Evolutionary conservation across 805 yeast species (phyloP).

Genomic region (Suhomyces emberorum): DNA sequence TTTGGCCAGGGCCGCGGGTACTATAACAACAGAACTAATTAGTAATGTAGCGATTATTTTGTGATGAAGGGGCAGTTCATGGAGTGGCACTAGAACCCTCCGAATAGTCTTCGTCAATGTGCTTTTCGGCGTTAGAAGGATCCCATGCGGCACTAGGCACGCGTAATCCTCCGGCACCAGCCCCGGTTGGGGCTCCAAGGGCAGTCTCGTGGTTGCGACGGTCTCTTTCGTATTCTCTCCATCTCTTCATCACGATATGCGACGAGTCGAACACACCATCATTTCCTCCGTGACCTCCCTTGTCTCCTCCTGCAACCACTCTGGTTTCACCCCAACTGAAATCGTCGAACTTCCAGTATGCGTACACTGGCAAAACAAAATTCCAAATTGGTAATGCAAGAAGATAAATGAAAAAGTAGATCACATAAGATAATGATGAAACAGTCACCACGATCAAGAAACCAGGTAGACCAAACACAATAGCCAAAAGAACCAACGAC

Average conservation of each 20-base stretch:
- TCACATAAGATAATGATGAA: slow-evolving; percentile 63
- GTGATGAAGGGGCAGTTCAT: neutral
- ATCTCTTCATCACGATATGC: slow-evolving; percentile 82
- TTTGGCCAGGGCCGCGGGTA: no score
- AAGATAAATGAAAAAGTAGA: slow-evolving; percentile 78
- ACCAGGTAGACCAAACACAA: slow-evolving; percentile 86
- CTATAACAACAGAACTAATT: no score
- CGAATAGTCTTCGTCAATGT: slow-evolving; percentile 22
- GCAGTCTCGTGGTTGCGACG: slow-evolving; percentile 35
- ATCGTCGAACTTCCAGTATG: slow-evolving; percentile 94
- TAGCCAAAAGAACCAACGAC: slow-evolving; percentile 70
- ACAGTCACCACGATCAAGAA: slow-evolving; percentile 77
- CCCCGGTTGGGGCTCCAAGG: slow-evolving; percentile 6
- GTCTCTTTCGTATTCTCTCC: slow-evolving; percentile 91
- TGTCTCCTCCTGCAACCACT: slow-evolving; percentile 65
- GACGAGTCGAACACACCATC: slow-evolving; percentile 92
- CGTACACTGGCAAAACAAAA: slow-evolving; percentile 78
- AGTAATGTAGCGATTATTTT: no score
- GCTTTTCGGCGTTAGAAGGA: slow-evolving; percentile 33
- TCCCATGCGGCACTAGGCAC: slow-evolving; percentile 46
- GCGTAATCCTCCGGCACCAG: slow-evolving; percentile 13
- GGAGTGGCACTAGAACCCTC: slow-evolving; percentile 17
- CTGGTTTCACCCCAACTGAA: slow-evolving; percentile 97
- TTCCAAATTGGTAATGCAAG: slow-evolving; percentile 92
- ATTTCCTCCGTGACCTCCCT: slow-evolving; percentile 61